Evolutionary conservation across 2,329 filamentous ascomycete species (phyloP).

Genomic region (Penicillium psychrosexuale): DNA sequence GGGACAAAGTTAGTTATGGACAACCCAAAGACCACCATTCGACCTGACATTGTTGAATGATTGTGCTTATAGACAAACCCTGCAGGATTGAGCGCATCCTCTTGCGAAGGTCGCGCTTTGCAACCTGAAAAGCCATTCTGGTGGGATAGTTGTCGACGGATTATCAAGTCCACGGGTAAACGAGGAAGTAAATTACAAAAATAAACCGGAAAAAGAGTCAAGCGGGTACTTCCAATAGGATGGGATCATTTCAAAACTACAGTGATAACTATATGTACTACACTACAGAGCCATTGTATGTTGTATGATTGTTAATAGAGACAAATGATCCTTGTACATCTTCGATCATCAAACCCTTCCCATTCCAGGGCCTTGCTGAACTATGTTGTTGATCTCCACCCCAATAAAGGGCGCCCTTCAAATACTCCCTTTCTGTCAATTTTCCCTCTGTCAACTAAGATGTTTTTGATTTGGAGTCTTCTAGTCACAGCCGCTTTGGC

Average conservation of each 20-base stretch:
- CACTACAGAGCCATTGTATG: background rate
- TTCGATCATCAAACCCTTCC: background rate
- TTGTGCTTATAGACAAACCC: constrained; percentile 58
- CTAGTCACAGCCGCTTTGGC: constrained; percentile 40
- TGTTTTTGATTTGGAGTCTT: constrained; percentile 36
- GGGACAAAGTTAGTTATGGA: constrained; percentile 24
- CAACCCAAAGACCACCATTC: background rate
- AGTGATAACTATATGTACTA: background rate
- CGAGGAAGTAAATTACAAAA: background rate
- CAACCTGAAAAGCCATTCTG: constrained; percentile 58
- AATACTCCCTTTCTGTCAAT: constrained; percentile 8
- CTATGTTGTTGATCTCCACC: constrained; percentile 17
- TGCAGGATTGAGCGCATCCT: constrained; percentile 67
- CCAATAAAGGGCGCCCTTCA: constrained; percentile 20
- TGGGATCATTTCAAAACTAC: background rate
- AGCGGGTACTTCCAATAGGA: background rate
- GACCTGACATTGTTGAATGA: constrained; percentile 67
- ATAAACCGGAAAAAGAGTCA: background rate
- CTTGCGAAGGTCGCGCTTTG: constrained; percentile 73
- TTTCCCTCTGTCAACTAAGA: constrained; percentile 17
- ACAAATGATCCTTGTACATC: too few species aligned
- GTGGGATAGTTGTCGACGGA: constrained; percentile 8
- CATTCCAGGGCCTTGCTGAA: background rate
- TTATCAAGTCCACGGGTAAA: background rate
- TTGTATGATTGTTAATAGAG: too few species aligned